Conservation (phyloP, 192 early-diverging fungal species). For the Helicostylum pulchrum region DNA sequence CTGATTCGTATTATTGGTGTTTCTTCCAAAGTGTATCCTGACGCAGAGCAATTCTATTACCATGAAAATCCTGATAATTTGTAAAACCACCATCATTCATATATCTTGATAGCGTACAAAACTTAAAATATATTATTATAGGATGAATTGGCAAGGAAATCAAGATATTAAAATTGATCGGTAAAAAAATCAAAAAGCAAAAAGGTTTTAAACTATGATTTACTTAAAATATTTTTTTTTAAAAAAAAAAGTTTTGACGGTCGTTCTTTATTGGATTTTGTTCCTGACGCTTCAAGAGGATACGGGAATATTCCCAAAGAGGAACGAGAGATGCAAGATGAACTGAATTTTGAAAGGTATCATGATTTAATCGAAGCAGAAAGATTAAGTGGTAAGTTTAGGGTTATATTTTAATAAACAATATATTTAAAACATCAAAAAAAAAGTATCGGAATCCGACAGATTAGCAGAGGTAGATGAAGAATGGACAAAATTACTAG, state of each 20-base stretch:
- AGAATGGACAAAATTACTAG: slow-evolving; percentile 53
- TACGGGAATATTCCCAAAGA: slow-evolving; percentile 19
- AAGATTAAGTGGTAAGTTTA: slow-evolving; percentile 37
- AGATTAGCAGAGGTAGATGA: slow-evolving; percentile 44
- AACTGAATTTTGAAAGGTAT: slow-evolving; percentile 54
- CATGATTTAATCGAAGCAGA: slow-evolving; percentile 49
- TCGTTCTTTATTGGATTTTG: slow-evolving; percentile 45
- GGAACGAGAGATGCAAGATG: slow-evolving; percentile 44
- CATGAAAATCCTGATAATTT: slow-evolving; percentile 52
- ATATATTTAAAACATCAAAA: neutral
- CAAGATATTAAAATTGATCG: slow-evolving; percentile 46
- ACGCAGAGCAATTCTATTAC: slow-evolving; percentile 52
- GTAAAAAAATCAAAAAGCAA: slow-evolving; percentile 11
- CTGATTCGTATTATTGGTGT: slow-evolving; percentile 35
- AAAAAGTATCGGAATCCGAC: slow-evolving; percentile 34
- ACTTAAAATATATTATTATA: slow-evolving; percentile 3
- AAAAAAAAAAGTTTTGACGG: slow-evolving; percentile 43
- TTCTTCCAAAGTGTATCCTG: slow-evolving; percentile 42
- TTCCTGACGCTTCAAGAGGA: slow-evolving; percentile 24
- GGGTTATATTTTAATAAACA: neutral
- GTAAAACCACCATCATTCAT: slow-evolving; percentile 16
- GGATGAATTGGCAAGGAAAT: slow-evolving; percentile 50
- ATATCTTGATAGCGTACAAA: neutral
- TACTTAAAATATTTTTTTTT: neutral
- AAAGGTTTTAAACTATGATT: neutral